Evolutionary conservation across 345 rosid species (phyloP).

Genomic region (Gossypium raimondii): DNA sequence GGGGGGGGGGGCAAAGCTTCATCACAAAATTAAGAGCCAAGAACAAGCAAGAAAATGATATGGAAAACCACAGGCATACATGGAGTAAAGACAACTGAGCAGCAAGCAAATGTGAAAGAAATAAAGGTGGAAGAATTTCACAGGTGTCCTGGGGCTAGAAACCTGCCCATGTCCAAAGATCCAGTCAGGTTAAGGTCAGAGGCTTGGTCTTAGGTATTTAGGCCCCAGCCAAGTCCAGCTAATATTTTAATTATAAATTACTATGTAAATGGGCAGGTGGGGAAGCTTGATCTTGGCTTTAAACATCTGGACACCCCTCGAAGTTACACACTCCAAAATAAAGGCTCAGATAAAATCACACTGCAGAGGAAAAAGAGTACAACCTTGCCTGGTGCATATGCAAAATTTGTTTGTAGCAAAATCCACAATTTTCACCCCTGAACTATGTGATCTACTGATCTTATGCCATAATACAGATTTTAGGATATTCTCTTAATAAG

Average conservation of each 20-base stretch:
- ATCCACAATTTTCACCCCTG: not conserved
- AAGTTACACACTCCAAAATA: not conserved
- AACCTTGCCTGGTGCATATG: not conserved
- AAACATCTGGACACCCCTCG: not conserved
- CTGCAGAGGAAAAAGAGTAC: not conserved
- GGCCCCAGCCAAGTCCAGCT: not conserved
- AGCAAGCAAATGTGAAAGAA: not conserved
- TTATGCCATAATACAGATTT: not conserved
- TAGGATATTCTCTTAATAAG: not conserved
- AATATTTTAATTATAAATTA: not conserved
- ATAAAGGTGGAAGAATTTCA: not conserved
- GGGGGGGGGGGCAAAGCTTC: not conserved
- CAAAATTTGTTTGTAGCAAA: not conserved
- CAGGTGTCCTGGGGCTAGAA: not conserved
- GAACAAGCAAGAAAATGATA: constrained; percentile 2
- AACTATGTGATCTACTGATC: not conserved
- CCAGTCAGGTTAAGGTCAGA: not conserved
- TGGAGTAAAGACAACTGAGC: not conserved
- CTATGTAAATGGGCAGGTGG: not conserved
- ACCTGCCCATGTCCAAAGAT: not conserved
- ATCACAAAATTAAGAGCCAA: not conserved
- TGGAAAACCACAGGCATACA: not conserved
- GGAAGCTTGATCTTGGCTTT: not conserved
- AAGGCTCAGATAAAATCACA: not conserved
- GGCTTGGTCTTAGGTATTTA: not conserved